These are phyloP conservation scores for Rubroshorea leprosula DNA, from an alignment of 345 rosid species.

Conservation along the genomic window DNA sequence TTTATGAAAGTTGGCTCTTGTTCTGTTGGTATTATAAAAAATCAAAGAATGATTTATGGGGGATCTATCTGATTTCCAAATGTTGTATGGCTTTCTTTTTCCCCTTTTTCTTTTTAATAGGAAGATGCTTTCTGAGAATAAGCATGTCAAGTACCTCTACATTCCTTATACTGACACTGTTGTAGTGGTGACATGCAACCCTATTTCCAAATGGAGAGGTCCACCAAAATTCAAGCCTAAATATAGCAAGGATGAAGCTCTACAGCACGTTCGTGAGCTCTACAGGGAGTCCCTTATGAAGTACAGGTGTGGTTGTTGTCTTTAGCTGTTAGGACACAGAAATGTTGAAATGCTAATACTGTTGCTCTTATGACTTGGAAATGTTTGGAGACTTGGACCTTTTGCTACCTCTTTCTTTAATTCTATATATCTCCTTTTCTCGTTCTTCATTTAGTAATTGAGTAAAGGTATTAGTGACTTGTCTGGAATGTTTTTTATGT, in stretches of 20 bases:
- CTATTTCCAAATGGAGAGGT: slow-evolving; percentile 83
- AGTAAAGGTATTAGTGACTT: neutral
- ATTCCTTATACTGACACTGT: slow-evolving; percentile 81
- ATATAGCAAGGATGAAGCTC: slow-evolving; percentile 64
- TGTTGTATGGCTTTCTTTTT: neutral
- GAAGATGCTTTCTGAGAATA: slow-evolving; percentile 75
- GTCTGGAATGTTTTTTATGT: neutral
- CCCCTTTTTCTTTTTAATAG: slow-evolving; percentile 34
- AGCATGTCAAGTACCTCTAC: slow-evolving; percentile 88
- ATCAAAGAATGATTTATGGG: neutral
- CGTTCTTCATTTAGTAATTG: neutral
- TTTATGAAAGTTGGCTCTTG: neutral
- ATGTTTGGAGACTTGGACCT: neutral
- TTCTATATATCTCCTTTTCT: neutral
- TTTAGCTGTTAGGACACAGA: slow-evolving; percentile 3
- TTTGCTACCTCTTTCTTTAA: neutral
- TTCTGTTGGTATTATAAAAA: neutral
- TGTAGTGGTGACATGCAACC: slow-evolving; percentile 92
- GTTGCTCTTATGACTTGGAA: slow-evolving; percentile 3
- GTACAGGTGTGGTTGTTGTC: slow-evolving; percentile 53
- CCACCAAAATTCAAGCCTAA: slow-evolving; percentile 77
- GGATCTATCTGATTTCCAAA: slow-evolving; percentile 7
- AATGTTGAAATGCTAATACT: neutral
- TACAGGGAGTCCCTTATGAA: slow-evolving; percentile 59
- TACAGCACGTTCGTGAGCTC: slow-evolving; percentile 65